Evolutionary conservation across 345 rosid genomes (phyloP).

Genomic region (Sapria himalayana): DNA sequence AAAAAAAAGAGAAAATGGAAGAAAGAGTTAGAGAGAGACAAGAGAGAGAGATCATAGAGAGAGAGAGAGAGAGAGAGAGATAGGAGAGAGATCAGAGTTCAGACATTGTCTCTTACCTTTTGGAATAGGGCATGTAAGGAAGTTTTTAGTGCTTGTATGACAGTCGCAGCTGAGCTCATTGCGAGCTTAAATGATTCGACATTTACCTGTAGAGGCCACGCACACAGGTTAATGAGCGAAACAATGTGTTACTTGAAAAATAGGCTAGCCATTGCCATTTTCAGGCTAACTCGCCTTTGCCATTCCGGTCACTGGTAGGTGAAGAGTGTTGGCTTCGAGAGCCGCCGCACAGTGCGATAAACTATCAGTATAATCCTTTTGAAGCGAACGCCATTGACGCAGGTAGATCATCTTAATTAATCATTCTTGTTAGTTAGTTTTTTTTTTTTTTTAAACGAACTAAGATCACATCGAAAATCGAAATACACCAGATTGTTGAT

Average conservation of each 20-base stretch:
- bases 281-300: conserved; percentile 36
- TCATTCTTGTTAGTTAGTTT: no score
- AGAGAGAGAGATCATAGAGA: no score
- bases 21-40: no score
- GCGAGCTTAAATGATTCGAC: conserved; percentile 53
- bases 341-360: conserved; percentile 68
- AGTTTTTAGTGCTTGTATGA: conserved; percentile 80
- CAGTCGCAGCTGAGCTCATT: conserved; percentile 72
- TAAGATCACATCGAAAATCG: conserved; percentile 10
- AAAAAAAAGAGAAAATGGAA: neutral
- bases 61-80: conserved; percentile 2
- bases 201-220: conserved; percentile 39
- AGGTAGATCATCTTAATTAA: conserved; percentile 48
- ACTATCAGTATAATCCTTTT: conserved; percentile 54
- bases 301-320: conserved; percentile 76
- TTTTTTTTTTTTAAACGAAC: no score
- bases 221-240: conserved; percentile 8
- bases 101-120: conserved; percentile 65
- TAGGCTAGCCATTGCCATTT: neutral
- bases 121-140: conserved; percentile 45
- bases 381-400: conserved; percentile 70
- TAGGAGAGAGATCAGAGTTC: no score
- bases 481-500: conserved; percentile 1
- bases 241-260: conserved; percentile 7
- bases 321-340: conserved; percentile 79